These are phyloP conservation scores for Gossypium rotundifolium DNA, from an alignment of 345 rosid genomes.

Conservation along the genomic window DNA sequence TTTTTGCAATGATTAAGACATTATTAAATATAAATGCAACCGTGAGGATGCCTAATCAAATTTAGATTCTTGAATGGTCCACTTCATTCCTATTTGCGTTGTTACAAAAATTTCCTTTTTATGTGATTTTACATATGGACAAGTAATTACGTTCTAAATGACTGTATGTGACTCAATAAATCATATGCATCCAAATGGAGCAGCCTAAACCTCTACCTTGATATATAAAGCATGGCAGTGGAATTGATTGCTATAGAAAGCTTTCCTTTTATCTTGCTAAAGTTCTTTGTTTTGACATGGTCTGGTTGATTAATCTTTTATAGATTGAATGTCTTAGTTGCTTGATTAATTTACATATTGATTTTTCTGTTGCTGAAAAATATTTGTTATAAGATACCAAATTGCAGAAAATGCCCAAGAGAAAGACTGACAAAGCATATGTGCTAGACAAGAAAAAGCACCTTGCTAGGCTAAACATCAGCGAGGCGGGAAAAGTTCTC, in stretches of 20 bases:
- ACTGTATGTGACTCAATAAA: background rate
- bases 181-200: background rate
- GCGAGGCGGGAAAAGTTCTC: slow-evolving; percentile 81
- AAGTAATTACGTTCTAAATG: background rate
- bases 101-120: background rate
- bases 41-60: background rate
- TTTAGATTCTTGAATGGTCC: background rate
- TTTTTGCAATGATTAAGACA: background rate
- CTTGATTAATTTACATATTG: background rate
- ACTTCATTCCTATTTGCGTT: background rate
- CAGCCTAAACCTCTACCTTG: background rate
- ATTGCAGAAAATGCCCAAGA: slow-evolving; percentile 93
- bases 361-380: slow-evolving; percentile 28
- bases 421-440: slow-evolving; percentile 89
- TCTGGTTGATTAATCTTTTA: background rate
- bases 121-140: background rate
- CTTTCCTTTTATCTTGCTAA: background rate
- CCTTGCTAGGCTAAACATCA: slow-evolving; percentile 73
- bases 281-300: too few relatives aligned
- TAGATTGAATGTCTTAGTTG: background rate
- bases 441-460: slow-evolving; percentile 90
- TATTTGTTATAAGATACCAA: slow-evolving; percentile 71
- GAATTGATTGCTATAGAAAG: background rate
- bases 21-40: background rate
- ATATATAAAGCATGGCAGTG: background rate